phyloP scores from a whole-genome alignment of 75 land plant genomes.

The Cryptomeria japonica region DNA sequence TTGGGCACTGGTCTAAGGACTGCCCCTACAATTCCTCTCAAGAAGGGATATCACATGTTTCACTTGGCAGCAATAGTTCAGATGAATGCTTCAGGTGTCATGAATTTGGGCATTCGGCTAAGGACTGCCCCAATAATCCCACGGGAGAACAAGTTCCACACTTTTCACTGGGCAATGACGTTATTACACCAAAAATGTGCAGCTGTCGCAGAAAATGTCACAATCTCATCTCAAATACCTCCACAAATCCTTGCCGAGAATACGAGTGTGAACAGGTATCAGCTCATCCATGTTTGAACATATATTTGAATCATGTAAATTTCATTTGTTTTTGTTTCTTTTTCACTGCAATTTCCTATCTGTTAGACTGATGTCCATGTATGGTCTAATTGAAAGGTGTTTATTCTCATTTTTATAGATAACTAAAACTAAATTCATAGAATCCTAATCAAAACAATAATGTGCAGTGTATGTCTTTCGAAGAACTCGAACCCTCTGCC shows the following conservation, averaged over 20 bases:
- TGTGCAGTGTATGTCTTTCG: too few relatives aligned
- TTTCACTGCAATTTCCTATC: background rate
- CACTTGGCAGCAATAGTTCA: background rate
- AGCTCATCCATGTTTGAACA: background rate
- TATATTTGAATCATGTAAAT: background rate
- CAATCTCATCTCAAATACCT: constrained; percentile 25
- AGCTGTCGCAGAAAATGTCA: constrained; percentile 42
- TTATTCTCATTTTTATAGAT: too few relatives aligned
- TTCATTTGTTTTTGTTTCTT: background rate
- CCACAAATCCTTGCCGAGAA: constrained; percentile 25
- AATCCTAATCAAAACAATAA: too few relatives aligned
- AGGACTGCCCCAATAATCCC: constrained; percentile 24
- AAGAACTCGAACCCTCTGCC: too few relatives aligned
- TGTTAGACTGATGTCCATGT: too few relatives aligned
- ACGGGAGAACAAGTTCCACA: background rate
- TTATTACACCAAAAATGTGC: constrained; percentile 17
- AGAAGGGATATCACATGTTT: background rate
- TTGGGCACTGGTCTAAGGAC: constrained; percentile 34
- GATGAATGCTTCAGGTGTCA: constrained; percentile 28
- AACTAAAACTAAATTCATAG: too few relatives aligned
- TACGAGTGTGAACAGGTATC: constrained; percentile 22
- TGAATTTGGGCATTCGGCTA: constrained; percentile 33
- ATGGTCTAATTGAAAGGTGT: too few relatives aligned
- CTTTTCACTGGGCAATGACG: background rate
- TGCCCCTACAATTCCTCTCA: constrained; percentile 15